Evolutionary conservation across 176 grass and related monocot genomes (phyloP).

Genomic region (Aegilops tauschii): DNA sequence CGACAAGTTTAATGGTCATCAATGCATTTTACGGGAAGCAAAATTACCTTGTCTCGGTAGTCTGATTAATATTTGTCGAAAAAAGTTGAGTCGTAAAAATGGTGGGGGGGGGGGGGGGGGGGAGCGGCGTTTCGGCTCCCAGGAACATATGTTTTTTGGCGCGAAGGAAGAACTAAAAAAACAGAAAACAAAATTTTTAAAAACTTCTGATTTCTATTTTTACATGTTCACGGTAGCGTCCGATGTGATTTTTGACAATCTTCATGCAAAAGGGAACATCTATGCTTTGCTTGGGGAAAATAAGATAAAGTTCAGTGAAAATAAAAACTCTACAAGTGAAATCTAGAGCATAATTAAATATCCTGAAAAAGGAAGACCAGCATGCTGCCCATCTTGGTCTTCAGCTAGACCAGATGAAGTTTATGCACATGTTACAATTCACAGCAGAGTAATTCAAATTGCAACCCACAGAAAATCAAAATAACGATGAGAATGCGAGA

Average conservation of each 20-base stretch:
- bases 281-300: too few species aligned
- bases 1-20: neutral
- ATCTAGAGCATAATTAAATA: neutral
- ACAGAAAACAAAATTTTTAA: neutral
- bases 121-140: neutral
- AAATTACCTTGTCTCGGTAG: neutral
- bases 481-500: neutral
- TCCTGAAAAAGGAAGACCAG: neutral
- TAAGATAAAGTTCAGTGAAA: too few species aligned
- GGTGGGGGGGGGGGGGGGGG: too few species aligned
- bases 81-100: neutral
- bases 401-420: neutral
- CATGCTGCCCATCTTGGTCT: neutral
- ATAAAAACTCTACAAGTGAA: neutral
- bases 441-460: neutral
- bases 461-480: neutral
- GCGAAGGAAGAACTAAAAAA: neutral
- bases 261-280: neutral
- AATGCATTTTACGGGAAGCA: neutral
- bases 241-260: neutral
- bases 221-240: neutral
- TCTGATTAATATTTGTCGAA: neutral
- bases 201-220: too few species aligned
- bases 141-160: neutral
- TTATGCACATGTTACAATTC: neutral